Conservation (phyloP, 2,329 filamentous ascomycete species). For the Dothistroma pini region DNA sequence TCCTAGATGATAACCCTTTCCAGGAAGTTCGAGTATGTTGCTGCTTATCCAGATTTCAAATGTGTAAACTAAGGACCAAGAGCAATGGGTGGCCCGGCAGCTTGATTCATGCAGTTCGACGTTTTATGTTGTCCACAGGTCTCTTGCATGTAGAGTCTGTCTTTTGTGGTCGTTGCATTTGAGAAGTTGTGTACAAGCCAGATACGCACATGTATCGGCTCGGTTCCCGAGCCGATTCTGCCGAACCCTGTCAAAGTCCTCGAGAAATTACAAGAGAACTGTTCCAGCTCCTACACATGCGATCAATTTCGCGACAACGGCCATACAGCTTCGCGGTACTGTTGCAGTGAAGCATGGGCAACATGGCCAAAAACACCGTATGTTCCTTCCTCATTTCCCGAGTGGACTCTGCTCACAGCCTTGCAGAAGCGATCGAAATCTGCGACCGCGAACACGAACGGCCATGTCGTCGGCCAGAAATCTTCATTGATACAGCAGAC, state of each 20-base stretch:
- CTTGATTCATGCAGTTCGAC: not conserved
- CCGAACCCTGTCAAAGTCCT: not conserved
- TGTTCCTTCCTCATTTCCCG: no score
- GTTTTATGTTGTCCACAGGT: not conserved
- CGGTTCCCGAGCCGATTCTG: not conserved
- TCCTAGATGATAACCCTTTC: not conserved
- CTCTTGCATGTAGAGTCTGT: not conserved
- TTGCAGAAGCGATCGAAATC: not conserved
- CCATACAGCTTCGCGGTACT: not conserved
- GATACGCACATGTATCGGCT: not conserved
- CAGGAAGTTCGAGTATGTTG: not conserved
- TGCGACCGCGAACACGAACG: not conserved
- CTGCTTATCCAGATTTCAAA: not conserved
- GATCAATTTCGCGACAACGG: not conserved
- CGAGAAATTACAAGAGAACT: not conserved
- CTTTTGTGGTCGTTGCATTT: not conserved
- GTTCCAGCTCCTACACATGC: not conserved
- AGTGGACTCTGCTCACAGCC: not conserved
- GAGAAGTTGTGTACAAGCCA: slow-evolving; percentile 4
- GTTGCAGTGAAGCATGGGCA: not conserved
- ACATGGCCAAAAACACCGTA: slow-evolving; percentile 1
- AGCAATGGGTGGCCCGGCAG: not conserved
- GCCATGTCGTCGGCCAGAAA: not conserved
- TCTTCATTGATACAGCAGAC: slow-evolving; percentile 78
- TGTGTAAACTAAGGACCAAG: not conserved